Percentiles rank a stretch among this genome's conserved stretches.
Conservation (phyloP, 306 rosid species). For the Begonia loranthoides region DNA sequence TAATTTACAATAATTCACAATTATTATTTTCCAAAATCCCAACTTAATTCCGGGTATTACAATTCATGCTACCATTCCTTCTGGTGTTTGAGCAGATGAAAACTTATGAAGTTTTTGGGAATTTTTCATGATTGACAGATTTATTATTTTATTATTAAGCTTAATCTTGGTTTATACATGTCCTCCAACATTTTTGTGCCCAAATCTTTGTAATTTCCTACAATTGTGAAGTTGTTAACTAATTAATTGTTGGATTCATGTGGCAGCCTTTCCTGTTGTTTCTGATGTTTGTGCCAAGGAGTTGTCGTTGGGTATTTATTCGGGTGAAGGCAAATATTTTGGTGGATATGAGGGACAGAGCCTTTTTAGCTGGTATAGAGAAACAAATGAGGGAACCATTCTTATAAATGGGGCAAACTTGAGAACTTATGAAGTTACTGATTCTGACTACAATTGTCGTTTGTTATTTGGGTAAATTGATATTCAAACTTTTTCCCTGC, state of each 20-base stretch:
- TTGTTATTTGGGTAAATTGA: conserved; percentile 73
- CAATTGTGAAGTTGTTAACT: conserved; percentile 9
- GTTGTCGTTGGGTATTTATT: conserved; percentile 54
- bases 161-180: no score
- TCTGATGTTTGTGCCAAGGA: conserved; percentile 47
- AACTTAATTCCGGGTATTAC: no score
- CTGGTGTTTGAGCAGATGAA: no score
- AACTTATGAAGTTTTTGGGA: no score
- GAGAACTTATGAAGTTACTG: conserved; percentile 50
- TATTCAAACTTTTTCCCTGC: neutral
- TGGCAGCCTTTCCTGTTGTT: conserved; percentile 81
- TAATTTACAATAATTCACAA: no score
- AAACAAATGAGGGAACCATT: conserved; percentile 59
- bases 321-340: conserved; percentile 90
- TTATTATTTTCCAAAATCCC: no score
- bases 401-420: conserved; percentile 56
- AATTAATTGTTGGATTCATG: conserved; percentile 5
- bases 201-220: neutral
- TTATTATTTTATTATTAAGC: no score
- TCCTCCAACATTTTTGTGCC: no score
- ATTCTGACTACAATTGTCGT: conserved; percentile 64
- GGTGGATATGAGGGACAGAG: conserved; percentile 93
- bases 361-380: conserved; percentile 82
- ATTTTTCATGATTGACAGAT: no score
- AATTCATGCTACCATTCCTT: no score